Evolutionary conservation across 2,329 filamentous ascomycete species (phyloP).

Genomic region (Cercospora zeina): DNA sequence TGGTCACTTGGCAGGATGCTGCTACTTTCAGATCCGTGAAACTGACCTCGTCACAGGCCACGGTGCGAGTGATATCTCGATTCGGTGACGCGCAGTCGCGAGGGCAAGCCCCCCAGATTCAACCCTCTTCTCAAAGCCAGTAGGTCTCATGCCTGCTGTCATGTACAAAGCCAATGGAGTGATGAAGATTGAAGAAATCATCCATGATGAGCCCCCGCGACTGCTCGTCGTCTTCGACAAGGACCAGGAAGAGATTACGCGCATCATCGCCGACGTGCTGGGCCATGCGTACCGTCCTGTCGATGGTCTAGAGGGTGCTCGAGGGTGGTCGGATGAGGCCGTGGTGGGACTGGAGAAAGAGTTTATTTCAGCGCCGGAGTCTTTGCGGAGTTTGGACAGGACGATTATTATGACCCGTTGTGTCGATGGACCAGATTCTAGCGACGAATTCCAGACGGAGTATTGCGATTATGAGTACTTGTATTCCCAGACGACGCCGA

Average conservation of each 20-base stretch:
- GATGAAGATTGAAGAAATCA: conserved; percentile 40
- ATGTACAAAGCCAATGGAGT: conserved; percentile 33
- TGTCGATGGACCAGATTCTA: conserved; percentile 63
- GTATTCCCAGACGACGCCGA: conserved; percentile 71
- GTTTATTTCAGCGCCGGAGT: conserved; percentile 59
- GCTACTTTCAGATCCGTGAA: conserved; percentile 8
- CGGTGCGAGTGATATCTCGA: conserved; percentile 39
- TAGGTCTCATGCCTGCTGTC: conserved; percentile 24
- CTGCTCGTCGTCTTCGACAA: conserved; percentile 64
- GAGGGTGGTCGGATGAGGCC: conserved; percentile 58
- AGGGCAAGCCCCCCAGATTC: conserved; percentile 21
- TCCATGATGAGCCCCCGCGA: conserved; percentile 42
- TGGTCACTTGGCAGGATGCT: conserved; percentile 15
- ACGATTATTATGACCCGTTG: conserved; percentile 76
- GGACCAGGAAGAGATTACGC: conserved; percentile 72
- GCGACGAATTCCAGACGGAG: conserved; percentile 60
- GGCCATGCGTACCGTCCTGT: conserved; percentile 69
- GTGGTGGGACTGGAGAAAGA: conserved; percentile 66
- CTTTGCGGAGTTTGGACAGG: conserved; percentile 58
- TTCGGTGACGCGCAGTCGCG: conserved; percentile 35
- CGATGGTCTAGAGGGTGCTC: conserved; percentile 56
- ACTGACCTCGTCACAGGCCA: conserved; percentile 30
- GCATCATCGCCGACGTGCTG: conserved; percentile 73
- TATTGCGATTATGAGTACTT: conserved; percentile 83
- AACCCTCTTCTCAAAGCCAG: conserved; percentile 20